phyloP scores from a whole-genome alignment of 2,329 filamentous ascomycete species.

The Ophiocordyceps camponoti-rufipedis region DNA sequence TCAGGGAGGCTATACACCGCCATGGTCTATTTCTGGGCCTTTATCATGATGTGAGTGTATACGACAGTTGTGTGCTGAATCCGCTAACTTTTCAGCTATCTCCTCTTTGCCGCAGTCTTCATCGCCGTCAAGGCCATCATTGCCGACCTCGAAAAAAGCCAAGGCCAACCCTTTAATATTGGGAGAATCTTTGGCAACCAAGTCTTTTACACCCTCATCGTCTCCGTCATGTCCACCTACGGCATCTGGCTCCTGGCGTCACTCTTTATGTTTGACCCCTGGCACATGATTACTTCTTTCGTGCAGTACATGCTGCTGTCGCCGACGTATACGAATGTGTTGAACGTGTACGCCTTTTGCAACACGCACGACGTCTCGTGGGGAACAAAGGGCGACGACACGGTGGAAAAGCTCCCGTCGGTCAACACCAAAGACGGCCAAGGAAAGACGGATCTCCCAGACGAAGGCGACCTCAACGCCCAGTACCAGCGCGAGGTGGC shows the following conservation, averaged over 20 bases:
- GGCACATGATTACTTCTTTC: conserved; percentile 75
- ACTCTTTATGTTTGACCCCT: conserved; percentile 73
- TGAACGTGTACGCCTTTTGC: conserved; percentile 98
- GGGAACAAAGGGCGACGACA: conserved; percentile 97
- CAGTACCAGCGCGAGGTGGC: conserved; percentile 78
- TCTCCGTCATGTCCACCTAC: conserved; percentile 84
- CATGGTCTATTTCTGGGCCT: conserved; percentile 96
- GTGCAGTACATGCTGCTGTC: conserved; percentile 88
- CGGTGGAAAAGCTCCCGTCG: conserved; percentile 73
- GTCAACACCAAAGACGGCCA: conserved; percentile 76
- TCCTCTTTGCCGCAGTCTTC: conserved; percentile 88
- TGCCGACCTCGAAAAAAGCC: conserved; percentile 42
- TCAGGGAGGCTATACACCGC: conserved; percentile 88
- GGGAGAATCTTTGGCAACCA: conserved; percentile 65
- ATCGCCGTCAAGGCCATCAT: conserved; percentile 82
- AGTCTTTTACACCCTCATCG: conserved; percentile 83
- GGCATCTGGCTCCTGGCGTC: conserved; percentile 84
- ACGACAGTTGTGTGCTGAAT: no score
- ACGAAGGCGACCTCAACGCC: conserved; percentile 86
- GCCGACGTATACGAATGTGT: conserved; percentile 92
- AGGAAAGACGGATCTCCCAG: conserved; percentile 88
- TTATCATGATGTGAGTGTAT: conserved; percentile 85
- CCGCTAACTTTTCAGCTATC: conserved; percentile 39
- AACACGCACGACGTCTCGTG: conserved; percentile 96
- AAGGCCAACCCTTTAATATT: conserved; percentile 45